Evolutionary conservation across 306 rosid genomes (phyloP), one percentile per base, ranked within the genome.

Genomic region (Cicer chorassanicum): DNA sequence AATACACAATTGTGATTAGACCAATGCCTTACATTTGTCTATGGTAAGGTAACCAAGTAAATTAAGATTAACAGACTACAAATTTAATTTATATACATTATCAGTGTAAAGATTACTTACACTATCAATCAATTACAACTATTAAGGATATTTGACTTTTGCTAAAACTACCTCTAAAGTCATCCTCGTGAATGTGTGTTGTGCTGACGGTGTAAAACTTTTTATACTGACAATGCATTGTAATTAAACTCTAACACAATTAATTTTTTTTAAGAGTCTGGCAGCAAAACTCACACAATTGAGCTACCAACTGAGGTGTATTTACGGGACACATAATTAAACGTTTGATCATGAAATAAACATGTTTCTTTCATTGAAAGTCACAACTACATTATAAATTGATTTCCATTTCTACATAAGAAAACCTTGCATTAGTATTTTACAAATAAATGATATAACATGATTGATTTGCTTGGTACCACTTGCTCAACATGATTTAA

Each of bases 21-120:
- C 16, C 38, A 65, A 7, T 46, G 73, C 12, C 49, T 70, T 70
- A 6, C 9, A 50, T 70, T 38, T 46, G 59, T 11, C 9, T 16
- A 68, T 63, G 63, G 42, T 10, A 15, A 74, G 62, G 50, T 49
- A 36, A 74, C 70, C 10, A 68, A 56, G 63, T 60, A 62, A 8
- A 49, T 48, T 4, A 46, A 6, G 48, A 19, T 64, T 13, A 18
- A 63, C 55, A 10, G 34, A 29, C 5, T 3, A 29, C 1, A 5
- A 1, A 29, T 29, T 4, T 29, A 29, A 29, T 29, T 29, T 29
- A 29, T 29, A 24, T 29, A 29, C 4, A 29, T 4, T 4, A 0
- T 29, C 1, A 29, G 4, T 0, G 34, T 29, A 29, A 29, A 29
- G 0, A 29, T 3, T 3, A 29, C 4, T 29, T 29, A 29, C 34